These are phyloP conservation scores for Catharanthus roseus DNA, from an alignment of 257 asterid species.

Conservation along the genomic window DNA sequence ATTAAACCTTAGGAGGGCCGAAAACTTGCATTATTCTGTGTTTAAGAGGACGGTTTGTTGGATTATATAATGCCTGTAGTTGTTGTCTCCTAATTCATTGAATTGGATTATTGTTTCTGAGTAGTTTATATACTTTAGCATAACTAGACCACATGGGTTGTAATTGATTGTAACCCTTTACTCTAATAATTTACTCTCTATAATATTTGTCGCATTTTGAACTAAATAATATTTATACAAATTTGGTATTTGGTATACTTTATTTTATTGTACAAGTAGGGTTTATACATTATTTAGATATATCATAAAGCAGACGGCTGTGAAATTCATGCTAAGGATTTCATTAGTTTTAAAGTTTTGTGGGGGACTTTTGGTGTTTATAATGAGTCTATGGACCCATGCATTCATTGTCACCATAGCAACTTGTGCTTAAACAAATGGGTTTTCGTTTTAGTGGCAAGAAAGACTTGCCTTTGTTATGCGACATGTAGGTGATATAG, in stretches of 20 bases:
- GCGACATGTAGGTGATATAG: too few species aligned
- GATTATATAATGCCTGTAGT: constrained; percentile 19
- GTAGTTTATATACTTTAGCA: constrained; percentile 8
- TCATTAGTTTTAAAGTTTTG: background rate
- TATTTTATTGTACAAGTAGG: background rate
- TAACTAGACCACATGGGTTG: constrained; percentile 27
- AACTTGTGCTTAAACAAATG: too few species aligned
- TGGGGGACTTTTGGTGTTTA: background rate
- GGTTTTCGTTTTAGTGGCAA: too few species aligned
- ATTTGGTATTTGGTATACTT: background rate
- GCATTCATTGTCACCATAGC: background rate
- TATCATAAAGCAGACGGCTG: constrained; percentile 6
- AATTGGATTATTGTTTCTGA: constrained; percentile 5
- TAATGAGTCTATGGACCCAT: background rate
- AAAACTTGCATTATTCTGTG: constrained; percentile 4
- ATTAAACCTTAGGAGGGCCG: background rate
- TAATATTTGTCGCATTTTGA: constrained; percentile 11
- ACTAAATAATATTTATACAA: constrained; percentile 16
- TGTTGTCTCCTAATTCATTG: constrained; percentile 22
- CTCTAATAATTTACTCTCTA: too few species aligned
- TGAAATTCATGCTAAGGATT: too few species aligned
- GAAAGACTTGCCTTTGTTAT: too few species aligned
- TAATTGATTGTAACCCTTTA: constrained; percentile 11
- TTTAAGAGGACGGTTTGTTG: constrained; percentile 14
- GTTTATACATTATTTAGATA: background rate